Percentiles rank a stretch among this genome's conserved stretches.
Evolutionary conservation across 331 rosid species (phyloP).

Genomic region (Arachis monticola): DNA sequence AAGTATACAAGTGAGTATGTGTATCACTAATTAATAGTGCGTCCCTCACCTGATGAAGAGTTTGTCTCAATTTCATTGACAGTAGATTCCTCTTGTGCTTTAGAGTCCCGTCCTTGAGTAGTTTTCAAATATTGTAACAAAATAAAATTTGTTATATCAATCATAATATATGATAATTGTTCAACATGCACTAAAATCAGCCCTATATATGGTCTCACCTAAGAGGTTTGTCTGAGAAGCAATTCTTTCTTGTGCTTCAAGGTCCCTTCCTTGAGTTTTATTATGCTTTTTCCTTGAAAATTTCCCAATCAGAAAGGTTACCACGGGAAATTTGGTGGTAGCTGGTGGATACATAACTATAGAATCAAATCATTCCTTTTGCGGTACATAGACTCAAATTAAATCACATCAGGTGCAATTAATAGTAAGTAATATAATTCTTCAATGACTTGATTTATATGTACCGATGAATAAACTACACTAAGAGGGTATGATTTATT

Average conservation of each 20-base stretch:
- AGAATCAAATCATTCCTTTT: no score
- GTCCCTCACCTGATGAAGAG: slow-evolving; percentile 1
- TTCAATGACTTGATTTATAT: no score
- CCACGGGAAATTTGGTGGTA: neutral
- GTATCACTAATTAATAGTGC: neutral
- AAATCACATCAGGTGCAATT: no score
- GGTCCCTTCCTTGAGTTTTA: neutral
- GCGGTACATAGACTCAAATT: no score
- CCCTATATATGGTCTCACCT: no score
- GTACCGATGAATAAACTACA: no score
- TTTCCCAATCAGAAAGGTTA: neutral
- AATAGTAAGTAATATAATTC: neutral
- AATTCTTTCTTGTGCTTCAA: neutral
- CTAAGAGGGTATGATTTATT: no score
- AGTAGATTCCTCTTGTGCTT: neutral
- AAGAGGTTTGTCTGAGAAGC: no score
- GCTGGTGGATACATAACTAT: neutral
- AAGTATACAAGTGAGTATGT: neutral
- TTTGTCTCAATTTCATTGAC: neutral
- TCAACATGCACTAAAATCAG: no score
- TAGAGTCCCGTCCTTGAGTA: neutral
- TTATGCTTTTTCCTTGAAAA: neutral
- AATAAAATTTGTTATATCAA: no score
- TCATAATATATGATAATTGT: no score
- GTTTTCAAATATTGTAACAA: no score